A percentile compares a stretch with the other conserved stretches of the same genome.
These are phyloP conservation scores for Brasenia schreberi DNA, from an alignment of 164 flowering plant species.

Conservation along the genomic window DNA sequence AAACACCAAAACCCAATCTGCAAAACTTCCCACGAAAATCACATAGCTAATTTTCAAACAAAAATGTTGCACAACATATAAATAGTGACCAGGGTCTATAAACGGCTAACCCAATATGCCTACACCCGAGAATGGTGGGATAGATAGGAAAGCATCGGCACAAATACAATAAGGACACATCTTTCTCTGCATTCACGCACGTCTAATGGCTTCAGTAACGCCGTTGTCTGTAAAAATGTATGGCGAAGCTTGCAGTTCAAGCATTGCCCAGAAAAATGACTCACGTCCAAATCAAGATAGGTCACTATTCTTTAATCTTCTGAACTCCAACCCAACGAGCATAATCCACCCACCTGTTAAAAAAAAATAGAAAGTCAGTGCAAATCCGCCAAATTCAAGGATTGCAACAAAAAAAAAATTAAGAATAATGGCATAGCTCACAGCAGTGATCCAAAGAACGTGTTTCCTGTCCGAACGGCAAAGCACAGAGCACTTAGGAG, in stretches of 20 bases:
- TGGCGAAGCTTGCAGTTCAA: neutral
- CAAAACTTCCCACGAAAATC: too few relatives aligned
- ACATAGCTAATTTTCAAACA: neutral
- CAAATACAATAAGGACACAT: neutral
- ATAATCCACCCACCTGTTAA: conserved; percentile 91
- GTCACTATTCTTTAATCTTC: conserved; percentile 31
- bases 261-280: neutral
- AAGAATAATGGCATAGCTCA: conserved; percentile 24
- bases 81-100: neutral
- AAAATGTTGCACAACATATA: neutral
- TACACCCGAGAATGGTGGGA: neutral
- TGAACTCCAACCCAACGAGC: conserved; percentile 87
- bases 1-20: too few relatives aligned
- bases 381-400: neutral
- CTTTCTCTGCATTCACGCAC: neutral
- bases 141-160: neutral
- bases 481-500: conserved; percentile 81
- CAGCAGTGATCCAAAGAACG: conserved; percentile 90
- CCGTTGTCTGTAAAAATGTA: neutral
- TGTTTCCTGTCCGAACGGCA: conserved; percentile 91
- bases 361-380: conserved; percentile 3
- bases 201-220: neutral
- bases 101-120: neutral
- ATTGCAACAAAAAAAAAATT: neutral
- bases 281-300: neutral